These are phyloP conservation scores for Cutaneotrichosporon sp. DNA, from an alignment of 1,284 basidiomycete genomes.

Conservation along the genomic window DNA sequence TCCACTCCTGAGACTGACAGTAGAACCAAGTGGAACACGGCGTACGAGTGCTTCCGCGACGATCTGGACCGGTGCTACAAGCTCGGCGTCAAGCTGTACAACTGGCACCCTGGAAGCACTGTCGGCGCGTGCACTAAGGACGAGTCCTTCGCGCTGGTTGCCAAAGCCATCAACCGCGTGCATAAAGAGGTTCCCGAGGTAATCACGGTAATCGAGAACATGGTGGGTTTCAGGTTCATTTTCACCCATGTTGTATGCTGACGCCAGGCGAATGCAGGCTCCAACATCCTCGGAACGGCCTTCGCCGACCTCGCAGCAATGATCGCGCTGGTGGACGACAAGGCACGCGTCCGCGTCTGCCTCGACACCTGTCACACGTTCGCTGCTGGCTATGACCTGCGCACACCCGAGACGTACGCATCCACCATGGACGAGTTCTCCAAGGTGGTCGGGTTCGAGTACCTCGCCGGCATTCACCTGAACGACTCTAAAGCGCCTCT, in stretches of 20 bases:
- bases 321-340: conserved; percentile 71
- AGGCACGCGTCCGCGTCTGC: conserved; percentile 73
- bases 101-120: conserved; percentile 83
- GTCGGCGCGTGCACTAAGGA: conserved; percentile 66
- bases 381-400: conserved; percentile 78
- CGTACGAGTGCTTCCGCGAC: conserved; percentile 77
- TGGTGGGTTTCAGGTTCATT: conserved; percentile 58
- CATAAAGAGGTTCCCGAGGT: conserved; percentile 67
- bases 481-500: conserved; percentile 74
- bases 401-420: conserved; percentile 56
- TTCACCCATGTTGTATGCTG: conserved; percentile 3
- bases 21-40: conserved; percentile 71
- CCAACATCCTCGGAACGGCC: conserved; percentile 70
- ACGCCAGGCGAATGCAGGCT: conserved; percentile 69
- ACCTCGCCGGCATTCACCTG: conserved; percentile 76
- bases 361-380: conserved; percentile 85
- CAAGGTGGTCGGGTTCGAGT: conserved; percentile 64
- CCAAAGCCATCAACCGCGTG: conserved; percentile 71
- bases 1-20: neutral
- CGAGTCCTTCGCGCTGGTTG: conserved; percentile 66
- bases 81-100: conserved; percentile 72
- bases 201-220: conserved; percentile 77
- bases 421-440: conserved; percentile 62
- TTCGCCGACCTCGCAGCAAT: conserved; percentile 70
- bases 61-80: conserved; percentile 77